Conservation (phyloP, 257 asterid genomes). For the Jasminum sambac region DNA sequence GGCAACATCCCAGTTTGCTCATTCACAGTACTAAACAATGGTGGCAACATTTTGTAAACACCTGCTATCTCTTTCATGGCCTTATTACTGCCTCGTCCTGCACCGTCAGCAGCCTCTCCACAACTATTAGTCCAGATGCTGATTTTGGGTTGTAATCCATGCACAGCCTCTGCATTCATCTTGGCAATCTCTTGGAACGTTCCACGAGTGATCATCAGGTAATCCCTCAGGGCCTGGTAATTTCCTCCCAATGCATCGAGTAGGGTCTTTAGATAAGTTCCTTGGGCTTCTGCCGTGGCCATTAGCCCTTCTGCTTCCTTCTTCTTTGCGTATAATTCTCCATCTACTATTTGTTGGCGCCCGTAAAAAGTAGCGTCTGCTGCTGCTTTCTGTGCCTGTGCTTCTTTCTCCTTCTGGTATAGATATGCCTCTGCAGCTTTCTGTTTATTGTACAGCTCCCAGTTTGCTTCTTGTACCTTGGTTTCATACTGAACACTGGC, state of each 20-base stretch:
- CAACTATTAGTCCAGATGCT: conserved; percentile 63
- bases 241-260: conserved; percentile 59
- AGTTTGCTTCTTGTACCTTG: conserved; percentile 66
- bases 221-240: conserved; percentile 52
- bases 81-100: neutral
- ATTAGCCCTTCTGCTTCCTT: conserved; percentile 69
- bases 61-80: conserved; percentile 60
- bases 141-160: conserved; percentile 60
- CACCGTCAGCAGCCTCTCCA: neutral
- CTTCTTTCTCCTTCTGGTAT: conserved; percentile 56
- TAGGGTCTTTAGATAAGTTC: conserved; percentile 41
- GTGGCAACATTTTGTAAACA: conserved; percentile 64
- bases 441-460: conserved; percentile 67
- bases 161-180: conserved; percentile 53
- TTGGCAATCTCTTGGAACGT: conserved; percentile 54
- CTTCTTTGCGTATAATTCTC: conserved; percentile 50
- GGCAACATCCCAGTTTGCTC: conserved; percentile 79
- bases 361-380: conserved; percentile 49
- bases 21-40: conserved; percentile 55
- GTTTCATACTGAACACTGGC: conserved; percentile 75
- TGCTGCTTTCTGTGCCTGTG: conserved; percentile 47
- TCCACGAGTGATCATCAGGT: conserved; percentile 60
- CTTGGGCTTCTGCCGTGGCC: conserved; percentile 70
- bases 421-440: conserved; percentile 61
- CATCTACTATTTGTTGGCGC: conserved; percentile 47